Evolutionary conservation across 257 asterid genomes (phyloP).

Genomic region (Capsicum chinense): DNA sequence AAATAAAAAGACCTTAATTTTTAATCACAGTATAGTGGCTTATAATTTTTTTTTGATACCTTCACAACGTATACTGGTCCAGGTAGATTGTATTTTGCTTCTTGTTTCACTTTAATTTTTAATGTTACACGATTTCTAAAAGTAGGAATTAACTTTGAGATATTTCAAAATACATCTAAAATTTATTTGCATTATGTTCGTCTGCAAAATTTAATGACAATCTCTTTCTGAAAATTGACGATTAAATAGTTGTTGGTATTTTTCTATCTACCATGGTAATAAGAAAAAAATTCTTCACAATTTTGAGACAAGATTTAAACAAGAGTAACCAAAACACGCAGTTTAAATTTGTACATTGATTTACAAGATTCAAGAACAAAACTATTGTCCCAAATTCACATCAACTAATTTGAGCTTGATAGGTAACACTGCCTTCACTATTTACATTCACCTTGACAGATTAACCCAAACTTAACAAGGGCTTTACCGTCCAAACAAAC

Average conservation of each 20-base stretch:
- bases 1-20: background rate
- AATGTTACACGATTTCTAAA: background rate
- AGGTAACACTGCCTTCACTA: too few species aligned
- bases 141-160: background rate
- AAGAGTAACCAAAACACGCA: background rate
- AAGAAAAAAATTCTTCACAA: background rate
- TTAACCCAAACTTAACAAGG: too few species aligned
- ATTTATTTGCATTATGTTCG: background rate
- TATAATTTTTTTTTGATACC: too few species aligned
- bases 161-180: background rate
- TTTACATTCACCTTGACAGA: too few species aligned
- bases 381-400: background rate
- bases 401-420: background rate
- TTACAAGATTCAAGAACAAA: background rate
- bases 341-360: background rate
- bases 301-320: background rate
- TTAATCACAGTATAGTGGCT: background rate
- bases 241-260: background rate
- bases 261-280: background rate
- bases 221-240: background rate
- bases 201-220: background rate
- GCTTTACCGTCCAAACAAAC: too few species aligned
- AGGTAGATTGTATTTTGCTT: too few species aligned
- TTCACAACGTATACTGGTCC: background rate
- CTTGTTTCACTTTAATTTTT: background rate